Conservation (phyloP, 352 stramenopile genomes). For the Blastocystis sp. region DNA sequence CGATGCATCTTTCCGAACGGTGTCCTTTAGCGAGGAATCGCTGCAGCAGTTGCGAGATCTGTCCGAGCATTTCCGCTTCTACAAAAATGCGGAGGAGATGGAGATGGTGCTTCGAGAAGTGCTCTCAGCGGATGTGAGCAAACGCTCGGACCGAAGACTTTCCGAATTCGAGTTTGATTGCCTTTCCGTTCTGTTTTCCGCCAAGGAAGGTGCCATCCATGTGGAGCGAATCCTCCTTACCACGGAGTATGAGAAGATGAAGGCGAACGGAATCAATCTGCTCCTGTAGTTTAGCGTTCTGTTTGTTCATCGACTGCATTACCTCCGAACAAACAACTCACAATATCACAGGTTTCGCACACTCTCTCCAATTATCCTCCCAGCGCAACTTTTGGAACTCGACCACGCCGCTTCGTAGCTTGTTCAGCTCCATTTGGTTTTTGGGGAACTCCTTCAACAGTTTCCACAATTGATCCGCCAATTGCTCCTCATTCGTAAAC, state of each 20-base stretch:
- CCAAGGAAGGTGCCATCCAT: background rate
- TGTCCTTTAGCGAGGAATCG: background rate
- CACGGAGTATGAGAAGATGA: background rate
- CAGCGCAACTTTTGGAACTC: constrained; percentile 24
- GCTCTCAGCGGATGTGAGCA: constrained; percentile 14
- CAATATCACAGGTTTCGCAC: constrained; percentile 44
- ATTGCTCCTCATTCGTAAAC: constrained; percentile 58
- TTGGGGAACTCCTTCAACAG: constrained; percentile 46
- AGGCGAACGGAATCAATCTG: background rate
- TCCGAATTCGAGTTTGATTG: constrained; percentile 40
- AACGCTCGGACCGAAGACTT: constrained; percentile 9
- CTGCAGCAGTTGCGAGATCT: background rate
- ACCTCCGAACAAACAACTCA: background rate
- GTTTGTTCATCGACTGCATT: background rate
- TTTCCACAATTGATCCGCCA: constrained; percentile 47
- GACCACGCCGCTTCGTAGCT: constrained; percentile 42
- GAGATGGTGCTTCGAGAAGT: background rate
- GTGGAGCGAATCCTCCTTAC: constrained; percentile 7
- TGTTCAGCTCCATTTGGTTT: background rate
- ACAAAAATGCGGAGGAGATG: constrained; percentile 42
- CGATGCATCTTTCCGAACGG: background rate
- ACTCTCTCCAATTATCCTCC: constrained; percentile 54
- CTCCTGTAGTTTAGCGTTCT: background rate
- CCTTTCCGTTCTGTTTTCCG: constrained; percentile 6
- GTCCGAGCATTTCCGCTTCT: background rate